A percentile compares a stretch with the other conserved stretches of the same genome.
Conservation (phyloP, 2,329 filamentous ascomycete genomes). For the Clarireedia hainanense region DNA sequence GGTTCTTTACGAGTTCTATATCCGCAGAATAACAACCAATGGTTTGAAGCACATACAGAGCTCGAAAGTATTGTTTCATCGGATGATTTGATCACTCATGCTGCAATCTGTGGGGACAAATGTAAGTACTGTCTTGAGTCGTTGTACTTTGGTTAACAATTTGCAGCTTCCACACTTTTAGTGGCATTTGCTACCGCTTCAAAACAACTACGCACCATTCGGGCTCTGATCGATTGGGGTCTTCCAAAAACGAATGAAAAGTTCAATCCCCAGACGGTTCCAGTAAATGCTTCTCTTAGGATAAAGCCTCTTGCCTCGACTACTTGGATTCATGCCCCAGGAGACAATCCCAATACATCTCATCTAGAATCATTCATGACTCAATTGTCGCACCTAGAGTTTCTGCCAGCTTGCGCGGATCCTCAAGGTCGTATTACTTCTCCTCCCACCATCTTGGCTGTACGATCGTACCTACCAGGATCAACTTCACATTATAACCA, state of each 20-base stretch:
- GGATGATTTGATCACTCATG: constrained; percentile 73
- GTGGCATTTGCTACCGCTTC: constrained; percentile 62
- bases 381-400: constrained; percentile 65
- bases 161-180: constrained; percentile 40
- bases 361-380: constrained; percentile 45
- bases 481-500: constrained; percentile 51
- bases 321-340: constrained; percentile 37
- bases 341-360: constrained; percentile 29
- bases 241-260: constrained; percentile 48
- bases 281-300: constrained; percentile 44
- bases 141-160: constrained; percentile 8
- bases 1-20: constrained; percentile 71
- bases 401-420: constrained; percentile 55
- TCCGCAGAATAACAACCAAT: constrained; percentile 63
- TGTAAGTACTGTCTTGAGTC: constrained; percentile 38
- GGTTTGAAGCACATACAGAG: constrained; percentile 66
- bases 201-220: constrained; percentile 66
- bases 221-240: constrained; percentile 69
- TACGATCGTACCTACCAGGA: constrained; percentile 56
- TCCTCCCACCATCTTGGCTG: constrained; percentile 59
- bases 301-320: constrained; percentile 50
- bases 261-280: constrained; percentile 38
- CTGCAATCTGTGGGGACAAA: constrained; percentile 66
- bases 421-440: constrained; percentile 26
- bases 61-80: constrained; percentile 65